Base-by-base conservation (phyloP, 768 basidiomycete genomes). In the Mycena metata region DNA sequence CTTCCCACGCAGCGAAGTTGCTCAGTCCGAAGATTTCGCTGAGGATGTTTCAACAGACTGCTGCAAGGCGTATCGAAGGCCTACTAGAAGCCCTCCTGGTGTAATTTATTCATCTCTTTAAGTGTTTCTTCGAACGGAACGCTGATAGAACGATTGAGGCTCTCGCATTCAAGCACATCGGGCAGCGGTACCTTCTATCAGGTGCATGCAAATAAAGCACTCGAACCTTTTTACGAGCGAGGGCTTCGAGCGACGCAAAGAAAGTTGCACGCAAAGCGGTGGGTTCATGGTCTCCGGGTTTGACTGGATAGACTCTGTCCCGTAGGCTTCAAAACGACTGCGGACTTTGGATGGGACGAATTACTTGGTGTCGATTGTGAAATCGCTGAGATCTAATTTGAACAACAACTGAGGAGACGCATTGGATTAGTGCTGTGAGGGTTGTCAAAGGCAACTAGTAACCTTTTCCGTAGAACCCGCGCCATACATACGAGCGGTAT, bases 391-490 rank as follows among this genome's bases (percentile, higher is more conserved):
- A 58, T 85, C 71, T 36, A 88, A 79, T 66, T 83, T 75, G 6
- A 81, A 76, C 5, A 88, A 69, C 16, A 78, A 30, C 86, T 85
- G 63, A 21, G 3, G 39, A 39, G 39, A 9, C 39, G 39, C 11
- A 7, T 33, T 12, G 30, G 30, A 30, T 30, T 30, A 30, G 30
- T 30, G n/a, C 8, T 41, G 21, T 26, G 24, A 42, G n/a, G n/a
- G 16, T 50, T 16, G 7, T 33, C n/a, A 4, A 33, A 19, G 15
- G 46, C 7, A 36, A 49, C 16, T 4, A 16, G 52, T 56, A 43
- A 84, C 86, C 73, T 82, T 74, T 73, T 89, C 86, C 0, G 86
- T 85, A 1, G 86, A 85, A 6, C 85, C 85, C 30, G 80, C 80
- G 11, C 77, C 83, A 54, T 88, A 88, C 54, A 82, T 69, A 17